phyloP scores from a whole-genome alignment of 192 early-diverging fungal species.

The Cetraspora pellucida region DNA sequence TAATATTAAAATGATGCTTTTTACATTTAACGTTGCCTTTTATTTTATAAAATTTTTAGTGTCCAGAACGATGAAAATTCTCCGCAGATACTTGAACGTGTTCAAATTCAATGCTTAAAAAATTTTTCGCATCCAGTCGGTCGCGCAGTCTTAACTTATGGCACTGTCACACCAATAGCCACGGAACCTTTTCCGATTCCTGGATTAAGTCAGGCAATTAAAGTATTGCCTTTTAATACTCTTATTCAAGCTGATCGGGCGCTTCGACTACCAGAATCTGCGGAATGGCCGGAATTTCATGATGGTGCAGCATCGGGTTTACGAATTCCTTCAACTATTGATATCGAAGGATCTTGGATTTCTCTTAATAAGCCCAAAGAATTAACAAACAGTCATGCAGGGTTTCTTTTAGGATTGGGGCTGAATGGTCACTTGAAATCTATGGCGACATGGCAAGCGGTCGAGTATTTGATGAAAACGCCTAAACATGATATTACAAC shows the following conservation, averaged over 20 bases:
- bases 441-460: slow-evolving; percentile 63
- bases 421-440: slow-evolving; percentile 73
- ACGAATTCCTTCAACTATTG: slow-evolving; percentile 58
- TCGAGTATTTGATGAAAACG: slow-evolving; percentile 61
- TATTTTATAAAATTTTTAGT: background rate
- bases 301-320: slow-evolving; percentile 83
- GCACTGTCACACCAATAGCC: slow-evolving; percentile 52
- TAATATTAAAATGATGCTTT: background rate
- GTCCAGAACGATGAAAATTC: slow-evolving; percentile 16
- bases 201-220: slow-evolving; percentile 56
- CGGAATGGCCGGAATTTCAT: slow-evolving; percentile 88
- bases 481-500: slow-evolving; percentile 68
- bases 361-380: slow-evolving; percentile 65
- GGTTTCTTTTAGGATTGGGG: slow-evolving; percentile 80
- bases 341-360: slow-evolving; percentile 77
- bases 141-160: slow-evolving; percentile 69
- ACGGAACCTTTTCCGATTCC: slow-evolving; percentile 66
- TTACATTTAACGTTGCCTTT: background rate
- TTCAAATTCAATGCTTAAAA: slow-evolving; percentile 40
- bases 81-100: slow-evolving; percentile 17
- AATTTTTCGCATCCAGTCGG: slow-evolving; percentile 70
- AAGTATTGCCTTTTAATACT: slow-evolving; percentile 65
- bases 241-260: slow-evolving; percentile 55
- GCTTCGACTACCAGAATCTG: slow-evolving; percentile 44
- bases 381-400: slow-evolving; percentile 68